Evolutionary conservation across 192 early-diverging fungal genomes (phyloP), one percentile per base, ranked within the genome.

Genomic region (Gamsiella multidivaricata): DNA sequence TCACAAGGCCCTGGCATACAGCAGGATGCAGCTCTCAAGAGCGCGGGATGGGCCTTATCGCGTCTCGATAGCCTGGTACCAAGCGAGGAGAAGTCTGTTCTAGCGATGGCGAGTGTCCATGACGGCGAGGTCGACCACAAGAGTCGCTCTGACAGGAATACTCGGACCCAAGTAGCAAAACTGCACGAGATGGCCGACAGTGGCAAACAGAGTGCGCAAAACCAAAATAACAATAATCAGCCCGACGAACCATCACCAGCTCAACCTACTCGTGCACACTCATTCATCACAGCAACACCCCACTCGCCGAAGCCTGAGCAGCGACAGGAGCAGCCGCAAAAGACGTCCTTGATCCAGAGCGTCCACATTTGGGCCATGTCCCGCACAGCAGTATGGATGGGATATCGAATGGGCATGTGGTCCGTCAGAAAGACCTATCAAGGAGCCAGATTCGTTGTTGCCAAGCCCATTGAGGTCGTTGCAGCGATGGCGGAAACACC

Each of bases 401-500:
- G 29, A 5, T 47, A 34, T 20, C 54, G 65, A 0, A 14, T 39
- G 10, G 26, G 11, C 10, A 20, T 50, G 28, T 75, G 64, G 71
- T 7, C 12, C 1, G 11, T 65, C 7, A 23, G 32, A n/a, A 32
- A 14, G 31, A 31, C 42, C 5, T 75, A 55, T 31, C 55, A 23
- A 23, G 20, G 26, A 11, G 15, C 22, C 5, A 28, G 23, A 5
- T 64, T 50, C 20, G 32, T 60, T 0, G 54, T 78, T 3, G 36
- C 53, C 9, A 55, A 68, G 31, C 74, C 74, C 3, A 9, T 56
- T 2, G 20, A 7, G 1, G 41, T 45, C 8, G 15, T 54, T 5
- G 45, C 51, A 22, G 60, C 42, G 0, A 7, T 78, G 15, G 43
- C 43, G 5, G 65, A 69, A 20, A 55, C 49, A 8, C 74, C 74